Evolutionary conservation across 202 grass and related monocot species (phyloP).

Genomic region (Miscanthus sacchariflorus): DNA sequence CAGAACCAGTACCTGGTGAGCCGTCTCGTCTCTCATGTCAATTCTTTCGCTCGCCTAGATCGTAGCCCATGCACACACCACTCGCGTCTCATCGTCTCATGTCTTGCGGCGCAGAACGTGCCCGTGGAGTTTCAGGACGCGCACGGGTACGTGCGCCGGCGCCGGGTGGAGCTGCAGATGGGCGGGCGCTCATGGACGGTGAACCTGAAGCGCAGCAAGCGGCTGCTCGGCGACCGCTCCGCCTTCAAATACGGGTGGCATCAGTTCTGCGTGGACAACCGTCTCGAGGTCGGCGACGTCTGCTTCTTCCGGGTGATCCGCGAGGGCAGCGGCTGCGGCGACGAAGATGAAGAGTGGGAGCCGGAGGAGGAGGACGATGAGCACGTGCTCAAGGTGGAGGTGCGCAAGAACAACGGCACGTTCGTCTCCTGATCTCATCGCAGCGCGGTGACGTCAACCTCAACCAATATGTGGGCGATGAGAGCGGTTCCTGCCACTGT

Average conservation of each 20-base stretch:
- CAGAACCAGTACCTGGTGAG: conserved; percentile 64
- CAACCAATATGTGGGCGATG: neutral
- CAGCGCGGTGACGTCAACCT: neutral
- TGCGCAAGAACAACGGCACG: conserved; percentile 47
- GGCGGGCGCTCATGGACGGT: conserved; percentile 34
- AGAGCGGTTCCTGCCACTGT: neutral
- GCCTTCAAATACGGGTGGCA: conserved; percentile 54
- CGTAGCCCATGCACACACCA: too few species aligned
- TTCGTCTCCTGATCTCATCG: conserved; percentile 24
- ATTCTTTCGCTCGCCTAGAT: neutral
- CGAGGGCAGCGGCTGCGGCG: neutral
- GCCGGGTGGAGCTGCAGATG: conserved; percentile 46
- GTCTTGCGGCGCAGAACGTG: conserved; percentile 34
- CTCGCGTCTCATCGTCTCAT: too few species aligned
- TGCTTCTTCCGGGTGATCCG: conserved; percentile 45
- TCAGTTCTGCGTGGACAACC: conserved; percentile 53
- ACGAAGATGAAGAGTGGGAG: conserved; percentile 29
- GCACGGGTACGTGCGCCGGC: conserved; percentile 32
- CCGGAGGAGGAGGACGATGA: conserved; percentile 19
- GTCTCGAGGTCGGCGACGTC: conserved; percentile 46
- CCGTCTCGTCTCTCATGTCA: neutral
- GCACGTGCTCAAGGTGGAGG: conserved; percentile 51
- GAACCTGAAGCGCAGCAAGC: conserved; percentile 42
- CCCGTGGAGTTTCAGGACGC: conserved; percentile 47
- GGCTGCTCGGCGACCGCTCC: neutral